Evolutionary conservation across 192 early-diverging fungal genomes (phyloP).

Genomic region (Funneliformis geosporum): DNA sequence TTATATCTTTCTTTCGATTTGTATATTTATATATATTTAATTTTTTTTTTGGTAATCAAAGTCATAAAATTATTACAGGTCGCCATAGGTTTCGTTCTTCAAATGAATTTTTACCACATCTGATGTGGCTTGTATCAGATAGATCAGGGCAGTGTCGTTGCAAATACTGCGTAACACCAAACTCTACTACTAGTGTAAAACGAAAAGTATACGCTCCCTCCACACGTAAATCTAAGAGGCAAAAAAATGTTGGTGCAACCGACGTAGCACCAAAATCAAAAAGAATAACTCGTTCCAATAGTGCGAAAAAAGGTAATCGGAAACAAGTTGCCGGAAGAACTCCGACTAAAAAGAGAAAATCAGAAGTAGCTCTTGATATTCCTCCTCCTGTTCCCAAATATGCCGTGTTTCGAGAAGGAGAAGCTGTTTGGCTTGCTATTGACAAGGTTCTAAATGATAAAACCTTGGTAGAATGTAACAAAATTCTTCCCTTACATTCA

Average conservation of each 20-base stretch:
- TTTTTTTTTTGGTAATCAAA: not conserved
- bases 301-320: not conserved
- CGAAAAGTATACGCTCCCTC: not conserved
- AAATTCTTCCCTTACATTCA: not conserved
- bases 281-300: not conserved
- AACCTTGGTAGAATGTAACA: not conserved
- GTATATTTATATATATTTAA: not conserved
- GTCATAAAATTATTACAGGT: not conserved
- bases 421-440: not conserved
- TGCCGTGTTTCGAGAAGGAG: not conserved
- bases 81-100: conserved; percentile 2
- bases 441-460: not conserved
- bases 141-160: not conserved
- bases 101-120: not conserved
- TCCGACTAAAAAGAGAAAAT: not conserved
- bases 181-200: not conserved
- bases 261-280: not conserved
- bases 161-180: not conserved
- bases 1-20: not conserved
- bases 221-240: not conserved
- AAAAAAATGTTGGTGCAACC: not conserved
- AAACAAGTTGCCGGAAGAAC: not conserved
- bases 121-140: conserved; percentile 5
- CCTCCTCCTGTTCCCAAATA: not conserved
- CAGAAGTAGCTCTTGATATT: not conserved